Percentiles rank a stretch among this genome's conserved stretches.
These are phyloP conservation scores for Cicer pinnatifidum DNA, from an alignment of 306 rosid species.

Conservation along the genomic window DNA sequence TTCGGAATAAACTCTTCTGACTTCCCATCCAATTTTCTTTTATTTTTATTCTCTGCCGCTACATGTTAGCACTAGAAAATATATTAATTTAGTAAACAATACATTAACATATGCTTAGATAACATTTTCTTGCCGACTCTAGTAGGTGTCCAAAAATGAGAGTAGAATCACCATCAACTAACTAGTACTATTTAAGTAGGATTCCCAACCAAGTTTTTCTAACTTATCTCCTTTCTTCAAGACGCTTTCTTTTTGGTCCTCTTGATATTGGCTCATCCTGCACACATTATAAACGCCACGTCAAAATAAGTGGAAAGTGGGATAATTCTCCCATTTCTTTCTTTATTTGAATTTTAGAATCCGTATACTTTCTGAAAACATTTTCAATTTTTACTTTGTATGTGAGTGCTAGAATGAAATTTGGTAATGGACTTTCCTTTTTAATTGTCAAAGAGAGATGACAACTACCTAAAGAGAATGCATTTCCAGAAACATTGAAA, in stretches of 20 bases:
- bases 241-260: constrained; percentile 66
- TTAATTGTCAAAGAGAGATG: no score
- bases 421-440: no score
- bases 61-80: constrained; percentile 22
- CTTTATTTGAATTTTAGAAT: constrained; percentile 4
- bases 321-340: not conserved
- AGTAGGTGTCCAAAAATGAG: constrained; percentile 35
- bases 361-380: no score
- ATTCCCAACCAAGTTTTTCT: constrained; percentile 70
- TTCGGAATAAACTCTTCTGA: no score
- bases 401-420: no score
- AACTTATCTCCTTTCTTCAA: constrained; percentile 70
- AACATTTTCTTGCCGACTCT: constrained; percentile 15
- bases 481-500: no score
- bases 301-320: constrained; percentile 29
- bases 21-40: no score
- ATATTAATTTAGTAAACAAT: not conserved
- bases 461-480: no score
- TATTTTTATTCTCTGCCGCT: not conserved
- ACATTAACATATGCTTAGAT: not conserved
- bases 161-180: constrained; percentile 36
- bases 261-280: constrained; percentile 82
- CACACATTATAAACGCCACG: constrained; percentile 26
- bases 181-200: constrained; percentile 46
- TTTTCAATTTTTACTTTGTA: no score